phyloP scores from a whole-genome alignment of 169 alveolate species.

The Plasmodium reichenowi region DNA sequence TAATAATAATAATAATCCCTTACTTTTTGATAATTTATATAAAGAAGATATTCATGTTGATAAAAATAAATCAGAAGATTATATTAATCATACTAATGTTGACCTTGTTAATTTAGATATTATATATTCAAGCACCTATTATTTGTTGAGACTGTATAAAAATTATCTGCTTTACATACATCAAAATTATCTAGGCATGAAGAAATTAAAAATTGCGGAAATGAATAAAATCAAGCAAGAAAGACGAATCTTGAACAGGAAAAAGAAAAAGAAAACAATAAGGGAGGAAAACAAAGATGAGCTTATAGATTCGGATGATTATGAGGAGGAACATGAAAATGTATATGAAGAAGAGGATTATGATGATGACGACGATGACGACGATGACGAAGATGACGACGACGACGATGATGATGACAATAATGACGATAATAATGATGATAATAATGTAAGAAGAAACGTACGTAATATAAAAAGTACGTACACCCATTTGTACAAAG shows the following conservation, averaged over 20 bases:
- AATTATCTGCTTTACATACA: constrained; percentile 46
- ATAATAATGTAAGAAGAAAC: background rate
- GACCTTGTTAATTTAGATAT: constrained; percentile 39
- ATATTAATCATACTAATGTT: constrained; percentile 35
- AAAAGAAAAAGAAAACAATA: background rate
- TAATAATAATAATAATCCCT: background rate
- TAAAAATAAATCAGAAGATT: constrained; percentile 18
- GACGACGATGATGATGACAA: background rate
- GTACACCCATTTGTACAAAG: background rate
- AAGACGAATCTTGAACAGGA: background rate
- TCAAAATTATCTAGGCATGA: constrained; percentile 42
- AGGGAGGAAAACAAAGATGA: background rate
- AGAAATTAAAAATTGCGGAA: constrained; percentile 33
- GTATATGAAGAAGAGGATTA: constrained; percentile 1
- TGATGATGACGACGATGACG: background rate
- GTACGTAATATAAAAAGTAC: too few relatives aligned
- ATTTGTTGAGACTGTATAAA: constrained; percentile 41
- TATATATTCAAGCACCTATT: constrained; percentile 28
- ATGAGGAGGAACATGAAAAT: constrained; percentile 6
- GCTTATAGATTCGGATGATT: background rate
- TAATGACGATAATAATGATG: background rate
- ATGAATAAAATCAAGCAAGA: background rate
- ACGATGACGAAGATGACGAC: background rate
- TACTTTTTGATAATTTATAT: background rate
- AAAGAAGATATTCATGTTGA: background rate